Evolutionary conservation across 2,329 filamentous ascomycete species (phyloP).

Genomic region (Epichloe brachyelytri): DNA sequence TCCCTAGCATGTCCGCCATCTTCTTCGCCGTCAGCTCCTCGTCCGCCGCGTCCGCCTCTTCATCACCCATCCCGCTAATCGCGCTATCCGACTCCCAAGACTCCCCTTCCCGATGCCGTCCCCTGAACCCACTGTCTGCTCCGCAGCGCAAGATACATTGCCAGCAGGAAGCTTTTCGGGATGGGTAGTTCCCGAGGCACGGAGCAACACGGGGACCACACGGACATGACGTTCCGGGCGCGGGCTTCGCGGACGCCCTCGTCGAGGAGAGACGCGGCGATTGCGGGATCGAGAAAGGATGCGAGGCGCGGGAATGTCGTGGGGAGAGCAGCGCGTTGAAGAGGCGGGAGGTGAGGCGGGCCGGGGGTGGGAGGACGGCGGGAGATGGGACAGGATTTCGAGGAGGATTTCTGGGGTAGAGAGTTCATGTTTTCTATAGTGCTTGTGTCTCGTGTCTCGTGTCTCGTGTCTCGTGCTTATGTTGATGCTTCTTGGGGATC

Average conservation of each 20-base stretch:
- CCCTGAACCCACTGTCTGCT: constrained; percentile 12
- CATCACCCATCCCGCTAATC: constrained; percentile 5
- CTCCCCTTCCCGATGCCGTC: not conserved
- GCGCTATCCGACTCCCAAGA: constrained; percentile 4
- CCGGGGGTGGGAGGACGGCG: constrained; percentile 11
- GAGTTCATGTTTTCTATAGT: constrained; percentile 14
- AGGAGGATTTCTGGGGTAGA: constrained; percentile 19
- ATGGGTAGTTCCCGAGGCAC: constrained; percentile 18
- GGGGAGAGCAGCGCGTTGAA: constrained; percentile 20
- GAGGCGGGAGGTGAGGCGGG: constrained; percentile 19
- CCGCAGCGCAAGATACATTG: constrained; percentile 16
- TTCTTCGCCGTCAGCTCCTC: constrained; percentile 9
- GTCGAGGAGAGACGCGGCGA: constrained; percentile 13
- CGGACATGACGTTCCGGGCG: constrained; percentile 11
- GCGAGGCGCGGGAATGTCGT: constrained; percentile 16
- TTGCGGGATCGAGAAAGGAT: constrained; percentile 17
- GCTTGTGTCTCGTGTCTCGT: no score
- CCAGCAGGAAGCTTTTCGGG: constrained; percentile 19
- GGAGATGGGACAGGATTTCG: constrained; percentile 16
- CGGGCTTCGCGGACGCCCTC: constrained; percentile 12
- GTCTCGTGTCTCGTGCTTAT: no score
- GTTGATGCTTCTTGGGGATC: no score
- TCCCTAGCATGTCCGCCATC: constrained; percentile 9
- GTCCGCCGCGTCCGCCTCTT: constrained; percentile 1
- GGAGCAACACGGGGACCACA: constrained; percentile 24